Percentiles rank a stretch among this genome's conserved stretches.
phyloP scores from a whole-genome alignment of 2,329 filamentous ascomycete species.

The Emmonsia crescens region DNA sequence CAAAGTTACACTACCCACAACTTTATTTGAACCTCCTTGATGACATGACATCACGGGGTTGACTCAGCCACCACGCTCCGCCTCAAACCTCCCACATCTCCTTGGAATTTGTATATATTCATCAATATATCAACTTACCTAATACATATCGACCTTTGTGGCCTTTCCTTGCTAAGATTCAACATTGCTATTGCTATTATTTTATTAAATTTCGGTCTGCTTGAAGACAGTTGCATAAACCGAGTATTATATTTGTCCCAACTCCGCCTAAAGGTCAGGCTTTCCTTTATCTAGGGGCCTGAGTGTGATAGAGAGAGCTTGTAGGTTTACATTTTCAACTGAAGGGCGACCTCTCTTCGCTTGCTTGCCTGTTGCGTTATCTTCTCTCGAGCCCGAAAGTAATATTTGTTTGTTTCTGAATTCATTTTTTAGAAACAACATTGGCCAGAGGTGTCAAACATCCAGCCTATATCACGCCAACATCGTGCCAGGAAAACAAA shows the following conservation, averaged over 20 bases:
- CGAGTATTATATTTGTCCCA: too few relatives aligned
- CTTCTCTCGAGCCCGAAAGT: not conserved
- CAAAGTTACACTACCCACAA: not conserved
- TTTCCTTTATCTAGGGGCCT: not conserved
- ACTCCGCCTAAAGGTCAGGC: too few relatives aligned
- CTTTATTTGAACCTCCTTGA: not conserved
- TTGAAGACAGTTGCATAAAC: too few relatives aligned
- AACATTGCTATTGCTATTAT: not conserved
- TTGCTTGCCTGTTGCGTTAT: not conserved
- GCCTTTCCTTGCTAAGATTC: not conserved
- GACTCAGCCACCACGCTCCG: not conserved
- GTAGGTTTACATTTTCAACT: not conserved
- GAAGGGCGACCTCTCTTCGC: not conserved
- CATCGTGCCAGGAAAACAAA: not conserved
- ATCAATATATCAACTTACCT: too few relatives aligned
- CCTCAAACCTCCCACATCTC: not conserved
- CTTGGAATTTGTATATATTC: too few relatives aligned
- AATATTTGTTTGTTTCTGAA: not conserved
- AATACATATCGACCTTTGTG: too few relatives aligned
- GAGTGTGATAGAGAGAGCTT: not conserved
- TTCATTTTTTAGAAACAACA: not conserved
- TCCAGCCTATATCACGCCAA: not conserved
- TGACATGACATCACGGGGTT: not conserved
- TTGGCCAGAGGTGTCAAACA: not conserved
- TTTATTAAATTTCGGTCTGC: not conserved